These are phyloP conservation scores for Arthrobotrys conoides DNA, from an alignment of 2,329 filamentous ascomycete species.

Conservation along the genomic window DNA sequence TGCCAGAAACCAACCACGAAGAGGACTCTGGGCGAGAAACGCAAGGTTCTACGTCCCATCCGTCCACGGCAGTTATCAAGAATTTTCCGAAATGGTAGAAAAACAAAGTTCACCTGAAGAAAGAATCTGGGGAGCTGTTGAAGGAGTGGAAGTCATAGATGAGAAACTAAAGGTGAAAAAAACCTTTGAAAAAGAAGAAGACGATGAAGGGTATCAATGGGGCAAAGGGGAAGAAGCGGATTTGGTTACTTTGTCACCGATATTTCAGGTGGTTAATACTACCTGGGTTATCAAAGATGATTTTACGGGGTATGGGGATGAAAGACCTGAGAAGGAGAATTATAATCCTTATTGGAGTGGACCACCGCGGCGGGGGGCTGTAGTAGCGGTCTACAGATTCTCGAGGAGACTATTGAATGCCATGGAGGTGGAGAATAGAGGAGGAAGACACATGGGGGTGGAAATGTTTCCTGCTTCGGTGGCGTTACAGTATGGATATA, in stretches of 20 bases:
- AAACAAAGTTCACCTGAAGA: slow-evolving; percentile 69
- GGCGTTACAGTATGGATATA: slow-evolving; percentile 90
- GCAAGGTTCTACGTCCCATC: slow-evolving; percentile 82
- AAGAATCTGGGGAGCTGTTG: slow-evolving; percentile 83
- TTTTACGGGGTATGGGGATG: slow-evolving; percentile 78
- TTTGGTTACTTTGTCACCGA: slow-evolving; percentile 89
- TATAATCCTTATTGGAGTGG: slow-evolving; percentile 72
- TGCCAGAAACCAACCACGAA: slow-evolving; percentile 80
- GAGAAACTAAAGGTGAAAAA: slow-evolving; percentile 83
- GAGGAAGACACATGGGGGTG: slow-evolving; percentile 90
- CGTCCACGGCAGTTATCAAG: slow-evolving; percentile 83
- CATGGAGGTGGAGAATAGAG: slow-evolving; percentile 92
- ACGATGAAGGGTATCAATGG: slow-evolving; percentile 83
- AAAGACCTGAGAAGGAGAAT: slow-evolving; percentile 25
- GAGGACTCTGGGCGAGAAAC: slow-evolving; percentile 85
- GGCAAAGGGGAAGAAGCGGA: slow-evolving; percentile 92
- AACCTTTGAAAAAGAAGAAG: slow-evolving; percentile 79
- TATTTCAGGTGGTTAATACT: slow-evolving; percentile 90
- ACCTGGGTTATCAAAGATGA: slow-evolving; percentile 86
- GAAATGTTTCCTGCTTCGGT: slow-evolving; percentile 96
- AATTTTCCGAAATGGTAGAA: slow-evolving; percentile 81
- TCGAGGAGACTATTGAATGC: slow-evolving; percentile 82
- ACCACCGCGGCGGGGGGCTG: slow-evolving; percentile 82
- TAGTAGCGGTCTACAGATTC: slow-evolving; percentile 89
- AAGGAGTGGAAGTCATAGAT: slow-evolving; percentile 74